Evolutionary conservation across 768 basidiomycete species (phyloP).

Genomic region (Tremella fuciformis): DNA sequence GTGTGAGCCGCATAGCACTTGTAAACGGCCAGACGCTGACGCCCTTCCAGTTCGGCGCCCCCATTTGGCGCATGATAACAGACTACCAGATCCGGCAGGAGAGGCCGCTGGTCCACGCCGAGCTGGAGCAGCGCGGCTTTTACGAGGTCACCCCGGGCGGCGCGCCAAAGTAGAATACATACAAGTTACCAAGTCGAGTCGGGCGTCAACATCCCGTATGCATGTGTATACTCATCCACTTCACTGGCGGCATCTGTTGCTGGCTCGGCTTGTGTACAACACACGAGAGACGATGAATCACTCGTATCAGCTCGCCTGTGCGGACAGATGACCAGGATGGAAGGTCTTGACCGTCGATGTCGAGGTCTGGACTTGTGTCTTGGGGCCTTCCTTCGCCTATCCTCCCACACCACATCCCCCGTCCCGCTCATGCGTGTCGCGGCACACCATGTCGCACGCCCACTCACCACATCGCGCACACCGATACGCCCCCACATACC

Average conservation of each 20-base stretch:
- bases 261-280: too few species aligned
- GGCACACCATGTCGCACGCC: constrained; percentile 38
- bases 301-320: too few species aligned
- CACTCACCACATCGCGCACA: constrained; percentile 46
- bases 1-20: constrained; percentile 52
- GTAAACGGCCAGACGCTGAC: not conserved
- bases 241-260: too few species aligned
- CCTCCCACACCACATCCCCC: constrained; percentile 48
- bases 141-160: constrained; percentile 9
- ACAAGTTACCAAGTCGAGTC: not conserved
- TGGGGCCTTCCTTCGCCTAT: constrained; percentile 13
- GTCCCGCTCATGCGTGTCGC: constrained; percentile 43
- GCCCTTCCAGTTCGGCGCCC: constrained; percentile 41
- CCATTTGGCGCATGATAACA: constrained; percentile 47
- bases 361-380: too few species aligned
- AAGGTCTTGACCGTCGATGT: too few species aligned
- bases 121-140: constrained; percentile 25
- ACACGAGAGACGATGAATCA: too few species aligned
- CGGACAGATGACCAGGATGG: too few species aligned
- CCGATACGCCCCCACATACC: constrained; percentile 42
- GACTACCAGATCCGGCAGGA: constrained; percentile 34
- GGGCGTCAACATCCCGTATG: too few species aligned
- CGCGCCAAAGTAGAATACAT: not conserved
- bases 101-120: constrained; percentile 17
- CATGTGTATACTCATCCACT: too few species aligned